Conservation (phyloP, 2,329 filamentous ascomycete genomes). For the Alternaria sp. region DNA sequence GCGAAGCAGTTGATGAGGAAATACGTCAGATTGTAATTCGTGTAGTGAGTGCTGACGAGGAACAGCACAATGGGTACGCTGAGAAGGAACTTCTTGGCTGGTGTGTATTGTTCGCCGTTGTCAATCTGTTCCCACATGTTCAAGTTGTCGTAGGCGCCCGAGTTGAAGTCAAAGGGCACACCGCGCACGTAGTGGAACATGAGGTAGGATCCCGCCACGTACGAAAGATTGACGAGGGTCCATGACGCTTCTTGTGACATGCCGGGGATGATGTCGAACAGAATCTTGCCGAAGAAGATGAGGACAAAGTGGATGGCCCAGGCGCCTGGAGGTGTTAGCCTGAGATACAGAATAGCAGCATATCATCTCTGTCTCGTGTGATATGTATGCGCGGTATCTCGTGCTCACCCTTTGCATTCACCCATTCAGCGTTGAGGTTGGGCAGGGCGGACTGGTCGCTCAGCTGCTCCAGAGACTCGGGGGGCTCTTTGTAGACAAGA, state of each 20-base stretch:
- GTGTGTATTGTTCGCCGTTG: conserved; percentile 97
- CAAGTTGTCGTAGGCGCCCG: conserved; percentile 96
- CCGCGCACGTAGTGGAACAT: conserved; percentile 99
- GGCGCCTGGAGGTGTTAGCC: conserved; percentile 68
- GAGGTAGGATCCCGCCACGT: conserved; percentile 98
- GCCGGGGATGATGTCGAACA: conserved; percentile 95
- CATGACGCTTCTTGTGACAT: conserved; percentile 98
- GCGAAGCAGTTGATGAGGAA: conserved; percentile 98
- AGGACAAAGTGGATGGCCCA: conserved; percentile 98
- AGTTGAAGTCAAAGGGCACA: conserved; percentile 98
- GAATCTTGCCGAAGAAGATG: conserved; percentile 89
- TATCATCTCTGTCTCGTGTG: background rate
- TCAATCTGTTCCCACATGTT: conserved; percentile 99
- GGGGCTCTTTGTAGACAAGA: conserved; percentile 96
- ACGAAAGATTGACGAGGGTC: conserved; percentile 98
- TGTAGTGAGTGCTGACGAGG: conserved; percentile 97
- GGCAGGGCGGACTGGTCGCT: conserved; percentile 94
- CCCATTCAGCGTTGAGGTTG: conserved; percentile 98
- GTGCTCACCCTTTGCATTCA: conserved; percentile 88
- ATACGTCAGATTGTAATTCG: conserved; percentile 95
- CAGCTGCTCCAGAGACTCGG: conserved; percentile 95
- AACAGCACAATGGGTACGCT: conserved; percentile 94
- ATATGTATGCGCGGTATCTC: background rate
- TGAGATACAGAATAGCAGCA: background rate
- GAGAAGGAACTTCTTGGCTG: conserved; percentile 96